Evolutionary conservation across 2,329 filamentous ascomycete genomes (phyloP).

Genomic region (Colletotrichum cordylinicola): DNA sequence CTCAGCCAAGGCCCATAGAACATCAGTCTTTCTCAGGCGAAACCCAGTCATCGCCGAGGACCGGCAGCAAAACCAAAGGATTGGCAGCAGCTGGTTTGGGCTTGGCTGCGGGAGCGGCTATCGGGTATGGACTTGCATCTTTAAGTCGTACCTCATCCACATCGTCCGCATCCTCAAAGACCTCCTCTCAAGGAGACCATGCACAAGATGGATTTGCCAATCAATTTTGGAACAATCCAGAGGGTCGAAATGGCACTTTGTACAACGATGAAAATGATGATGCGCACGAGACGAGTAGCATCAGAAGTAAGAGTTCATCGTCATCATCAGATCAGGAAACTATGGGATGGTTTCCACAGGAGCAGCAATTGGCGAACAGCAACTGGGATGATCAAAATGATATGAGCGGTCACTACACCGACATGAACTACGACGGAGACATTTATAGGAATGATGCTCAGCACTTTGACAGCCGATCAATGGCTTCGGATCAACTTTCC

Average conservation of each 20-base stretch:
- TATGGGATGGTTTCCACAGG: neutral
- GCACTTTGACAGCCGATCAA: neutral
- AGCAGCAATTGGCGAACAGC: neutral
- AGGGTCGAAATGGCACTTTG: neutral
- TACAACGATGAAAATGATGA: neutral
- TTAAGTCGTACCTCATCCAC: neutral
- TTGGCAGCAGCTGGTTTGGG: neutral
- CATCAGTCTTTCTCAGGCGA: neutral
- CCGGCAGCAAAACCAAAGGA: neutral
- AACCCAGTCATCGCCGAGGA: no score
- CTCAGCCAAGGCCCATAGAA: neutral
- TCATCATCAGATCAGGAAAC: neutral
- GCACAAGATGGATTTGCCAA: no score
- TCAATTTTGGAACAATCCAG: neutral
- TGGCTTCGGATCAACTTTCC: neutral
- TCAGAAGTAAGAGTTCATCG: fast-evolving
- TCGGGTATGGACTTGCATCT: neutral
- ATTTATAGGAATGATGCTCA: neutral
- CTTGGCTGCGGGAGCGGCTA: neutral
- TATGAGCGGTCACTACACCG: neutral
- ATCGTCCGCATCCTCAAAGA: neutral
- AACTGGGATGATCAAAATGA: neutral
- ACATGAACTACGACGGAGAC: neutral
- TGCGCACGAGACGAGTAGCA: neutral
- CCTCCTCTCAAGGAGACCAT: neutral